phyloP scores from a whole-genome alignment of 176 grass and related monocot species.

The Oryza glaberrima region DNA sequence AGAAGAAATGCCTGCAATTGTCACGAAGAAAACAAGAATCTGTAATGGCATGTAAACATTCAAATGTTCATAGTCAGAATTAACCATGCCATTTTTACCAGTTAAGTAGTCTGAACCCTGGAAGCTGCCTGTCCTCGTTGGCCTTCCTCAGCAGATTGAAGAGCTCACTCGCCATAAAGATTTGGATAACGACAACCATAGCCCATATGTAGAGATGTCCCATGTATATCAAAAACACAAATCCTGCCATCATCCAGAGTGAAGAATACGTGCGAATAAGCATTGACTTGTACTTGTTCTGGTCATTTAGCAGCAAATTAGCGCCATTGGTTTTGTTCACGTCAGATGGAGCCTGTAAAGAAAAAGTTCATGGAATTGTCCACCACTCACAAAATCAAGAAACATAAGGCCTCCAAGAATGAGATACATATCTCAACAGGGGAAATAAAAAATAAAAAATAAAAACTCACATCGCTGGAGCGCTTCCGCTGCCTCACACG shows the following conservation, averaged over 20 bases:
- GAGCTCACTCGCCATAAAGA: conserved; percentile 88
- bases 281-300: conserved; percentile 91
- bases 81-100: conserved; percentile 48
- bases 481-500: conserved; percentile 53
- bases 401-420: neutral
- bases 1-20: conserved; percentile 84
- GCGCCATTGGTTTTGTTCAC: conserved; percentile 54
- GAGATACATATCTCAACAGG: neutral
- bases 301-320: conserved; percentile 76
- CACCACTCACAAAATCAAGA: neutral
- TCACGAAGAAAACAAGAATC: conserved; percentile 14
- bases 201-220: conserved; percentile 88
- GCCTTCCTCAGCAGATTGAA: conserved; percentile 78
- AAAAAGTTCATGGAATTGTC: neutral
- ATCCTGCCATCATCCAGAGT: conserved; percentile 81
- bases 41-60: neutral
- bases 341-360: conserved; percentile 54
- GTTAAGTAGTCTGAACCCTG: conserved; percentile 84
- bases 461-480: conserved; percentile 44
- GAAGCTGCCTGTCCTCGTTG: conserved; percentile 82
- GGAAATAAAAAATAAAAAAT: neutral
- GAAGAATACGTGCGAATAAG: conserved; percentile 85
- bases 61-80: neutral
- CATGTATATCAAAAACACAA: conserved; percentile 82
- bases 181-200: conserved; percentile 86